Evolutionary conservation across 192 early-diverging fungal genomes (phyloP).

Genomic region (Coemansia sp.): DNA sequence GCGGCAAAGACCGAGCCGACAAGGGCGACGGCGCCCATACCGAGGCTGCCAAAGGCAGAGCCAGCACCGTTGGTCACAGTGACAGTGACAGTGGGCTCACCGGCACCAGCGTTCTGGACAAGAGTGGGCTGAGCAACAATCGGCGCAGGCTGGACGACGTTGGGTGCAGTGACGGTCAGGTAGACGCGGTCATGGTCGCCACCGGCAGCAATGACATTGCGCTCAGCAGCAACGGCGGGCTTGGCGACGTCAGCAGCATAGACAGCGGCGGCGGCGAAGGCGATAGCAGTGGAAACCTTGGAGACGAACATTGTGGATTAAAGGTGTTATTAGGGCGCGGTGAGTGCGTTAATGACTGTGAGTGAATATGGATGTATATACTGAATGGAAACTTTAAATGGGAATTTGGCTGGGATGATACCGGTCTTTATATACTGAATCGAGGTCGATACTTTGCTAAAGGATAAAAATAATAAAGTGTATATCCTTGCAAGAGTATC

Average conservation of each 20-base stretch:
- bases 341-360: background rate
- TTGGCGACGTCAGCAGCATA: slow-evolving; percentile 14
- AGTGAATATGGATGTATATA: background rate
- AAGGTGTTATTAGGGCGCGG: background rate
- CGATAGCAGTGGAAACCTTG: slow-evolving; percentile 32
- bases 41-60: slow-evolving; percentile 17
- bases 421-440: background rate
- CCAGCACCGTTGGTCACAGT: too few relatives aligned
- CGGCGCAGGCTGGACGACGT: too few relatives aligned
- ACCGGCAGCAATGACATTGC: slow-evolving; percentile 10
- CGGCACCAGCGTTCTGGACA: too few relatives aligned
- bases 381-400: background rate
- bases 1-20: slow-evolving; percentile 33
- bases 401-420: background rate
- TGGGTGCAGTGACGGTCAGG: slow-evolving; percentile 39
- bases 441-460: background rate
- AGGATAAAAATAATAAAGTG: too few relatives aligned
- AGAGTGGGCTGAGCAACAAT: too few relatives aligned
- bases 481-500: too few relatives aligned
- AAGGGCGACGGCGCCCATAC: slow-evolving; percentile 37
- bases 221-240: slow-evolving; percentile 7
- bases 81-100: too few relatives aligned
- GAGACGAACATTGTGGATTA: slow-evolving; percentile 17
- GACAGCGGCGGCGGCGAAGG: slow-evolving; percentile 27
- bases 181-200: slow-evolving; percentile 22